Evolutionary conservation across 345 rosid genomes (phyloP), one percentile per base, ranked within the genome.

Genomic region (Syzygium aqueum): DNA sequence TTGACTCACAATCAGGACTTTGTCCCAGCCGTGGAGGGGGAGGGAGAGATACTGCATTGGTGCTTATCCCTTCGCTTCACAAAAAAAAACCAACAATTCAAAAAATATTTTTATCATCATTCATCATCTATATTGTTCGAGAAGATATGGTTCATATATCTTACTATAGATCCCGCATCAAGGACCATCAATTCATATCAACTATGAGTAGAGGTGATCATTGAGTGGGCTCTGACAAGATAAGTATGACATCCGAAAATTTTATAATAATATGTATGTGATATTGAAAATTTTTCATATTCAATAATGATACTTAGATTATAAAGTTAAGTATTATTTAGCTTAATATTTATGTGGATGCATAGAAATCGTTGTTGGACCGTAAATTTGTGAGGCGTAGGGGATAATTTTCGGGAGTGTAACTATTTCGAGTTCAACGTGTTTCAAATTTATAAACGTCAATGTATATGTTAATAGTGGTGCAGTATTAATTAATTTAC

Each of bases 171-270:
- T 28, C 21, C 5, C 40, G 0, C 11, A 3, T 3, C 2, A 0
- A 61, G 8, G 14, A n/a, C 4, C 0, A 0, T 13, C 73, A 14
- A 61, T 61, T 61, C 19, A 14, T n/a, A 61, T n/a, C 7, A 30
- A n/a, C 13, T 61, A 11, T 30, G 22, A 30, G 12, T 30, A 67
- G 10, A 67, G 2, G 17, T 13, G 33, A 61, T 61, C 16, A 14
- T 61, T 61, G 15, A 8, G 67, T 17, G 0, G 28, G 33, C 33
- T 27, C 19, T 2, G 6, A 10, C 1, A 57, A 0, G 61, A 0
- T 0, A 40, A 40, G 43, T 40, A 1, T 40, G 6, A 40, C 1
- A 4, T 4, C 1, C 5, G 43, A 6, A 40, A 40, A 40, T 40
- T 40, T 40, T 6, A 6, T 40, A 40, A 40, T 40, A 40, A 40